These are phyloP conservation scores for Aspergillus sergii DNA, from an alignment of 2,329 filamentous ascomycete genomes.

Conservation along the genomic window DNA sequence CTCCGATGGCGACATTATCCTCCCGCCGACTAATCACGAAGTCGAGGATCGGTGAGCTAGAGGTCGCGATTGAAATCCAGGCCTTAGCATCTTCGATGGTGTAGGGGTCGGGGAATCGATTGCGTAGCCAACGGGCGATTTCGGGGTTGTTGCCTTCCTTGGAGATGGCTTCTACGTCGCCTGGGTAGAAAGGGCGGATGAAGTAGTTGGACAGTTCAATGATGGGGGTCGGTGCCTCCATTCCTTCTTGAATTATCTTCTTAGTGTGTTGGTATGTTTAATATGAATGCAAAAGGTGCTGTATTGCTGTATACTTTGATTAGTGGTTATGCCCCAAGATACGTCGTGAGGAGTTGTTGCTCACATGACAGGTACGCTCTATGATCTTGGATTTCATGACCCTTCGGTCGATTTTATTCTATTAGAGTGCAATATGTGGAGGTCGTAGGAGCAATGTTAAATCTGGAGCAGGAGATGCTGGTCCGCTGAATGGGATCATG, in stretches of 20 bases:
- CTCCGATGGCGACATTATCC: conserved; percentile 7
- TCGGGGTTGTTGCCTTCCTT: conserved; percentile 14
- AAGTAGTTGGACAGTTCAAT: neutral
- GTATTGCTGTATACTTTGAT: neutral
- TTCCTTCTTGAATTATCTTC: neutral
- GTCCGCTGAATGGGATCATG: neutral
- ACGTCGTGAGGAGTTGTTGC: neutral
- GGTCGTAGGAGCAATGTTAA: neutral
- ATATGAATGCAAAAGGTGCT: neutral
- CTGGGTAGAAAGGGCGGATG: conserved; percentile 7
- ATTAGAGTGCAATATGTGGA: neutral
- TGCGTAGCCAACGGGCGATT: conserved; percentile 14
- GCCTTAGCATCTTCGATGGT: neutral
- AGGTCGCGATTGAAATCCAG: conserved; percentile 1
- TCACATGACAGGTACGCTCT: neutral
- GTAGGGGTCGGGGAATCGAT: conserved; percentile 15
- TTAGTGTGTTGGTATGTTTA: neutral
- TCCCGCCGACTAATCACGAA: conserved; percentile 5
- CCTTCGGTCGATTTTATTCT: neutral
- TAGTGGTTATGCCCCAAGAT: neutral
- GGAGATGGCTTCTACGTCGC: conserved; percentile 1
- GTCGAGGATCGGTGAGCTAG: neutral
- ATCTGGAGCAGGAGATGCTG: neutral
- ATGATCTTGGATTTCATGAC: neutral
- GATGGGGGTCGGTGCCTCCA: neutral